A percentile compares a stretch with the other conserved stretches of the same genome.
Conservation (phyloP, 441 rosid species). For the Melastoma candidum region DNA sequence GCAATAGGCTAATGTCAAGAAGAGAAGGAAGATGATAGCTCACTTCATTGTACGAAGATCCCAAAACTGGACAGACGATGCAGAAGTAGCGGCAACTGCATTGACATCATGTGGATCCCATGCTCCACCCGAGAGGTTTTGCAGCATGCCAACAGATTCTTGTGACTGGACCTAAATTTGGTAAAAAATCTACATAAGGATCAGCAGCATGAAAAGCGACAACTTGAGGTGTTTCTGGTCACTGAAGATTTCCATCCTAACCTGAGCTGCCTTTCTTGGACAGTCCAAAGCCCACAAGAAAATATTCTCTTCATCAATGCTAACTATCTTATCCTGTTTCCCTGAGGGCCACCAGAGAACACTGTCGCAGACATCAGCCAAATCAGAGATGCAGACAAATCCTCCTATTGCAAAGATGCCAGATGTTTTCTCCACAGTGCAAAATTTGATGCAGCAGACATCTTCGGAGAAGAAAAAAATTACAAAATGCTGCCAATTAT, state of each 20-base stretch:
- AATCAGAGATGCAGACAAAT: constrained; percentile 12
- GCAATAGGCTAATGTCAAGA: background rate
- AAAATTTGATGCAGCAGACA: no score
- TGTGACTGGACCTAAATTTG: constrained; percentile 61
- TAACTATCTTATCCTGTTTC: constrained; percentile 73
- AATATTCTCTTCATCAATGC: constrained; percentile 73
- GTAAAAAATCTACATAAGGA: constrained; percentile 15
- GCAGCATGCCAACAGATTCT: constrained; percentile 78
- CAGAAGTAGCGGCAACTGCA: constrained; percentile 64
- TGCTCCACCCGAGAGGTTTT: constrained; percentile 77
- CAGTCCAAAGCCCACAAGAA: constrained; percentile 75
- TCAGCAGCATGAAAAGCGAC: background rate
- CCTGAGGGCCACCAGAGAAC: constrained; percentile 93
- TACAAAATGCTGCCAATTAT: no score
- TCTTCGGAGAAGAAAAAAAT: no score
- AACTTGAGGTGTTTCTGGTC: no score
- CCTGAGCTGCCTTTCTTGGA: constrained; percentile 71
- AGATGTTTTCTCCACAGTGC: no score
- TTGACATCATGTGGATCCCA: constrained; percentile 90
- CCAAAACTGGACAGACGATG: constrained; percentile 79
- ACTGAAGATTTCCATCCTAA: constrained; percentile 9
- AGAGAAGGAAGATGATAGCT: constrained; percentile 15
- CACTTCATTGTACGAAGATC: constrained; percentile 78
- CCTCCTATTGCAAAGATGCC: background rate
- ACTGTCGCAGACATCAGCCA: constrained; percentile 24